These are phyloP conservation scores for Colletotrichum spinosum DNA, from an alignment of 2,329 filamentous ascomycete genomes.

Conservation along the genomic window DNA sequence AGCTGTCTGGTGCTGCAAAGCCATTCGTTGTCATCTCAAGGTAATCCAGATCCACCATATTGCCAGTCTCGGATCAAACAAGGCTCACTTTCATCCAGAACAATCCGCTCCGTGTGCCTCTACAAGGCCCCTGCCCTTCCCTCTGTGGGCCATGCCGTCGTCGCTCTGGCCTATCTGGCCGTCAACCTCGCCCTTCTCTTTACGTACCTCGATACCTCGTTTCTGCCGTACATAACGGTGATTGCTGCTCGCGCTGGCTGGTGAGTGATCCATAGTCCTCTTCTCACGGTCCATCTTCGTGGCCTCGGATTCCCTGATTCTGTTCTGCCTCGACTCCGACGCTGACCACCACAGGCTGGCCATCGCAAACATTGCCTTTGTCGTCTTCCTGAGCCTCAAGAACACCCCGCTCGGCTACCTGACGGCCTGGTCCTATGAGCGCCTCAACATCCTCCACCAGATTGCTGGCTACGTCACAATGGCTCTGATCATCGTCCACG, in stretches of 20 bases:
- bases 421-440: constrained; percentile 67
- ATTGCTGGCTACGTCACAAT: constrained; percentile 63
- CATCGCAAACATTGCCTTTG: constrained; percentile 60
- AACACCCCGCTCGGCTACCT: constrained; percentile 68
- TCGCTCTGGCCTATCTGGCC: constrained; percentile 45
- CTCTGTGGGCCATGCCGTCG: constrained; percentile 45
- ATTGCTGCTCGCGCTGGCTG: constrained; percentile 53
- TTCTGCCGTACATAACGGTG: constrained; percentile 46
- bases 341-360: constrained; percentile 47
- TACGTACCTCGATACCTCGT: constrained; percentile 47
- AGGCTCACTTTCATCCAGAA: constrained; percentile 6
- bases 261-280: constrained; percentile 42
- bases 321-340: no score
- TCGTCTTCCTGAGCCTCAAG: constrained; percentile 65
- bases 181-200: constrained; percentile 50
- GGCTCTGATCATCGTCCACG: constrained; percentile 58
- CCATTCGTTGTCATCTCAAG: constrained; percentile 32
- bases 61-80: no score
- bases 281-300: no score
- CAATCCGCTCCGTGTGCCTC: constrained; percentile 8
- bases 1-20: constrained; percentile 8
- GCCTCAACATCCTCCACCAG: constrained; percentile 68
- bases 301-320: no score
- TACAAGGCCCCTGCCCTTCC: constrained; percentile 33
- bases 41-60: constrained; percentile 12